These are phyloP conservation scores for Aspergillus uvarum DNA, from an alignment of 2,329 filamentous ascomycete genomes.

Conservation along the genomic window DNA sequence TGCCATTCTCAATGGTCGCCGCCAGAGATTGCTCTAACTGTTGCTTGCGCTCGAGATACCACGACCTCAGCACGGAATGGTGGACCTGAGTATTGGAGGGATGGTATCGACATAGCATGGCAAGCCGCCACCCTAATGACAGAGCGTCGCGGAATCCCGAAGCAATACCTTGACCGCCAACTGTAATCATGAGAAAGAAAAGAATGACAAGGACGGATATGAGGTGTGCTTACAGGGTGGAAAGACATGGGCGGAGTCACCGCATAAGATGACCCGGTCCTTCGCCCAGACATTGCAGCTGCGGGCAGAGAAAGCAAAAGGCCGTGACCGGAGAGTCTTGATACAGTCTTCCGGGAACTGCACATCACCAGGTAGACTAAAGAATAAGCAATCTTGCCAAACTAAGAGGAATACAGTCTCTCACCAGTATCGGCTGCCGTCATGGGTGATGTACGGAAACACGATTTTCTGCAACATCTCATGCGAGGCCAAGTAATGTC, in stretches of 20 bases:
- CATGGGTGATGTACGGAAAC: constrained; percentile 31
- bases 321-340: constrained; percentile 46
- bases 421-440: constrained; percentile 16
- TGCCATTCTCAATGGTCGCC: constrained; percentile 36
- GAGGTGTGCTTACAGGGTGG: constrained; percentile 43
- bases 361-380: constrained; percentile 30
- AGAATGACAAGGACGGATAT: not conserved
- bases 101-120: constrained; percentile 26
- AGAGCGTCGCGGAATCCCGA: constrained; percentile 43
- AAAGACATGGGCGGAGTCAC: constrained; percentile 56
- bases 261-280: constrained; percentile 45
- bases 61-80: constrained; percentile 25
- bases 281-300: constrained; percentile 51
- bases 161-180: constrained; percentile 45
- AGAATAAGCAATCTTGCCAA: not conserved
- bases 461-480: constrained; percentile 26
- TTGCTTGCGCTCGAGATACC: constrained; percentile 41
- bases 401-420: not conserved
- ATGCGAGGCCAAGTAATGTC: constrained; percentile 32
- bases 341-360: constrained; percentile 50
- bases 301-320: constrained; percentile 48
- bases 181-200: constrained; percentile 14
- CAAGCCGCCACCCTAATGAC: constrained; percentile 40
- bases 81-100: constrained; percentile 17
- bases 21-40: constrained; percentile 39